Percentiles rank a stretch among this genome's conserved stretches.
These are phyloP conservation scores for Epichloe glyceriae DNA, from an alignment of 2,329 filamentous ascomycete species.

Conservation along the genomic window DNA sequence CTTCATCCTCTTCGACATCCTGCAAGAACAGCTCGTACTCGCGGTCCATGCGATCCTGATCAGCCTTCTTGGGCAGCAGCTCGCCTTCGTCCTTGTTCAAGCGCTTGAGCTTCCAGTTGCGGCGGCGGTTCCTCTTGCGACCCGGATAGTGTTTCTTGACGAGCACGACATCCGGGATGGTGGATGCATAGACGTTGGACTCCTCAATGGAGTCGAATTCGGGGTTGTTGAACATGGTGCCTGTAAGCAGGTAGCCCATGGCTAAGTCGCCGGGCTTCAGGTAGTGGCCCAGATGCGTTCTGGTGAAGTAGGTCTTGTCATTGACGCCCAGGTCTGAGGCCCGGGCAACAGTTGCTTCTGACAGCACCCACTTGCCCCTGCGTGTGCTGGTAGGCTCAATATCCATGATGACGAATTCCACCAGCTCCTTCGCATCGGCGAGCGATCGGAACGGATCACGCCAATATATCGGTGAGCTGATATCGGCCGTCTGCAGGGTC, in stretches of 20 bases:
- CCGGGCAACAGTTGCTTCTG: constrained; percentile 78
- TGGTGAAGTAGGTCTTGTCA: constrained; percentile 75
- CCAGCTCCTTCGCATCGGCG: constrained; percentile 70
- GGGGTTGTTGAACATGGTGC: constrained; percentile 84
- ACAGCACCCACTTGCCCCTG: constrained; percentile 71
- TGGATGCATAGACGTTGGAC: constrained; percentile 60
- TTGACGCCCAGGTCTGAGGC: constrained; percentile 79
- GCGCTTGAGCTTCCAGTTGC: constrained; percentile 91
- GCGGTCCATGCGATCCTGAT: constrained; percentile 76
- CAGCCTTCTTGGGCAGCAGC: constrained; percentile 70
- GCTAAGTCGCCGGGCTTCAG: constrained; percentile 83
- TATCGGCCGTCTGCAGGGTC: constrained; percentile 81
- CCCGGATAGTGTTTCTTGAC: constrained; percentile 95
- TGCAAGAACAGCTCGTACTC: constrained; percentile 97
- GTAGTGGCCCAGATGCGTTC: constrained; percentile 79
- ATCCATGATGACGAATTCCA: constrained; percentile 91
- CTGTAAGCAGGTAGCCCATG: constrained; percentile 84
- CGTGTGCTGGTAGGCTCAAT: constrained; percentile 66
- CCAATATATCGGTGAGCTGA: constrained; percentile 80
- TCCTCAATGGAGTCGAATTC: constrained; percentile 74
- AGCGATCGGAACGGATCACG: constrained; percentile 73
- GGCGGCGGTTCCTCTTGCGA: constrained; percentile 64
- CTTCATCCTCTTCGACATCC: constrained; percentile 90
- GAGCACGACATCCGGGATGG: constrained; percentile 81
- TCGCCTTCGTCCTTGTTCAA: constrained; percentile 86